These are phyloP conservation scores for Trichocladium uniseriatum DNA, from an alignment of 495 filamentous ascomycete genomes.

Conservation along the genomic window DNA sequence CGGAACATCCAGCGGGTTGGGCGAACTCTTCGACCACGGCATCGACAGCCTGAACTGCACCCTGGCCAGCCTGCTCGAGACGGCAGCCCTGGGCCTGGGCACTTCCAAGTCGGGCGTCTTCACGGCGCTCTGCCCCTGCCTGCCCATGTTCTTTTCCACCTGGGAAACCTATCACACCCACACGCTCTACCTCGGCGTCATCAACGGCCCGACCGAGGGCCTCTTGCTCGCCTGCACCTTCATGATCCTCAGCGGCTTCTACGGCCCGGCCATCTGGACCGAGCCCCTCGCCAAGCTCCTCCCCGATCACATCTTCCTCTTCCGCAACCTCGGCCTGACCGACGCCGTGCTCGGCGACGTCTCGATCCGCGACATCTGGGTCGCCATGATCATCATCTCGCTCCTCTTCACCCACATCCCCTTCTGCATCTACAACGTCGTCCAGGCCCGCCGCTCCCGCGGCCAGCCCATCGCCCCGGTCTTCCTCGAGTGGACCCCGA, in stretches of 20 bases:
- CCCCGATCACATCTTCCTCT: slow-evolving; percentile 31
- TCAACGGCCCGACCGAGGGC: slow-evolving; percentile 96
- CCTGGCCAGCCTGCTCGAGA: slow-evolving; percentile 77
- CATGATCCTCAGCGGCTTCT: slow-evolving; percentile 80
- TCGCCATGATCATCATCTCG: slow-evolving; percentile 58
- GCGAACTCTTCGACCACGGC: slow-evolving; percentile 96
- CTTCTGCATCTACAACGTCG: slow-evolving; percentile 70
- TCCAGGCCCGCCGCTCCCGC: slow-evolving; percentile 59
- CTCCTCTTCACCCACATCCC: slow-evolving; percentile 80
- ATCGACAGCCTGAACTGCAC: slow-evolving; percentile 98
- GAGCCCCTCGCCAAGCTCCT: slow-evolving; percentile 57
- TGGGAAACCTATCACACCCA: slow-evolving; percentile 99
- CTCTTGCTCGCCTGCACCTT: slow-evolving; percentile 76
- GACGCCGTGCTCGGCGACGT: slow-evolving; percentile 51
- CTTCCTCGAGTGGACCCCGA: slow-evolving; percentile 91
- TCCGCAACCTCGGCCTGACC: slow-evolving; percentile 32
- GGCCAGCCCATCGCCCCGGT: slow-evolving; percentile 72
- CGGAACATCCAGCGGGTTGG: slow-evolving; percentile 86
- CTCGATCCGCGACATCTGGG: slow-evolving; percentile 79
- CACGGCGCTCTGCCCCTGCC: slow-evolving; percentile 79
- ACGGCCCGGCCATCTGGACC: slow-evolving; percentile 81
- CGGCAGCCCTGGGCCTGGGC: slow-evolving; percentile 84
- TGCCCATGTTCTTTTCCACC: slow-evolving; percentile 98
- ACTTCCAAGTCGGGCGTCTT: slow-evolving; percentile 73
- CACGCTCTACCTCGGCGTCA: slow-evolving; percentile 89